A percentile compares a stretch with the other conserved stretches of the same genome.
These are phyloP conservation scores for Plasmodium yoelii DNA, from an alignment of 169 alveolate genomes.

Conservation along the genomic window DNA sequence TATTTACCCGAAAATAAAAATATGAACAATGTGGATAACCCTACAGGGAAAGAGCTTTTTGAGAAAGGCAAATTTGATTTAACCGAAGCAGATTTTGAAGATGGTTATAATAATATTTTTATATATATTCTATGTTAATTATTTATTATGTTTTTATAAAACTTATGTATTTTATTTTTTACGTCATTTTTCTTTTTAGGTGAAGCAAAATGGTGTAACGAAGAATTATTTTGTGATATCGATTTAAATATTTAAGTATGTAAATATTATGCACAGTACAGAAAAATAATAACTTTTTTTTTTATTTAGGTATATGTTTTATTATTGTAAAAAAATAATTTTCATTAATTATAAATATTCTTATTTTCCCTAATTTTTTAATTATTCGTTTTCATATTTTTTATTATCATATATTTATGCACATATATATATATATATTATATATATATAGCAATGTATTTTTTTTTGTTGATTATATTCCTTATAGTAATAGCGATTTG, in stretches of 20 bases:
- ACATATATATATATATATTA: too few species aligned
- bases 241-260: slow-evolving; percentile 16
- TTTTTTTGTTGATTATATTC: too few species aligned
- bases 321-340: neutral
- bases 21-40: slow-evolving; percentile 32
- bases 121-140: too few species aligned
- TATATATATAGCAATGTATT: too few species aligned
- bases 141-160: too few species aligned
- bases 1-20: slow-evolving; percentile 32
- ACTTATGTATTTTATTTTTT: neutral
- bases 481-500: too few species aligned
- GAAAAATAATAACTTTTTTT: too few species aligned
- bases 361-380: too few species aligned
- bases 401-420: too few species aligned
- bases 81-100: slow-evolving; percentile 44
- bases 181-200: slow-evolving; percentile 24
- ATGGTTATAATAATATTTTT: slow-evolving; percentile 5
- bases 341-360: neutral
- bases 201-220: slow-evolving; percentile 65
- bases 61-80: slow-evolving; percentile 47
- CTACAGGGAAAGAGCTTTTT: slow-evolving; percentile 72
- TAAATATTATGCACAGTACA: too few species aligned
- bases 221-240: slow-evolving; percentile 64
- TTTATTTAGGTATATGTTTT: too few species aligned
- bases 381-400: too few species aligned